Evolutionary conservation across 441 rosid species (phyloP).

Genomic region (Euphorbia celastroides): DNA sequence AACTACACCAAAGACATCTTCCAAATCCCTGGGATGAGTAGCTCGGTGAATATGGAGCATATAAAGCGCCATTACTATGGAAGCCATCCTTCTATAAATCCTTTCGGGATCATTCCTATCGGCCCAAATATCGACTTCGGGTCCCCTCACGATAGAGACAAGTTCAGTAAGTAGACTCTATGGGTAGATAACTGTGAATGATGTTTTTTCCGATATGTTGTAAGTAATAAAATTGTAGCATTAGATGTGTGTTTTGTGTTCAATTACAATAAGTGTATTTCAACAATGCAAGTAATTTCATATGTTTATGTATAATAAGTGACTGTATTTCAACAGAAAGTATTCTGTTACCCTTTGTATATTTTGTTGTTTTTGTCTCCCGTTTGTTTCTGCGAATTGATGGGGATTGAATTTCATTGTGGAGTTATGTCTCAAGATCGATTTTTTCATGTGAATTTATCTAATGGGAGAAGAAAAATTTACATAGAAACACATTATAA

Average conservation of each 20-base stretch:
- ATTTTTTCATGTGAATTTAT: no score
- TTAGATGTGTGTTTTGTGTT: not conserved
- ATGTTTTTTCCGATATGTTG: not conserved
- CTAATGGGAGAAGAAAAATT: no score
- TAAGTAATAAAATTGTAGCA: not conserved
- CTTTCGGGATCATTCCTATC: constrained; percentile 56
- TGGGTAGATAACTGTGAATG: not conserved
- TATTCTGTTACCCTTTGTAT: no score
- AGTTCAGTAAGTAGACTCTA: constrained; percentile 29
- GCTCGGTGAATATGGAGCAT: constrained; percentile 67
- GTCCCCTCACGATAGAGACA: constrained; percentile 55
- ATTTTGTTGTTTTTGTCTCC: no score
- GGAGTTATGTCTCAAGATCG: no score
- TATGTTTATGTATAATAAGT: not conserved
- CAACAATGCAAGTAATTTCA: not conserved
- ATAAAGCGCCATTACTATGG: constrained; percentile 87
- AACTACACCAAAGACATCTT: constrained; percentile 74
- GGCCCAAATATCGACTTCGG: constrained; percentile 66
- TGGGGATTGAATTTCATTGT: no score
- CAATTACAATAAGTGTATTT: not conserved
- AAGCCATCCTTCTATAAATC: constrained; percentile 74
- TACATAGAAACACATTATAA: no score
- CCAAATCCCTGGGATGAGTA: constrained; percentile 57
- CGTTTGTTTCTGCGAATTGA: no score
- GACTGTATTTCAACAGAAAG: no score